Conservation (phyloP, 2,329 filamentous ascomycete species). For the Xylaria polymorpha region DNA sequence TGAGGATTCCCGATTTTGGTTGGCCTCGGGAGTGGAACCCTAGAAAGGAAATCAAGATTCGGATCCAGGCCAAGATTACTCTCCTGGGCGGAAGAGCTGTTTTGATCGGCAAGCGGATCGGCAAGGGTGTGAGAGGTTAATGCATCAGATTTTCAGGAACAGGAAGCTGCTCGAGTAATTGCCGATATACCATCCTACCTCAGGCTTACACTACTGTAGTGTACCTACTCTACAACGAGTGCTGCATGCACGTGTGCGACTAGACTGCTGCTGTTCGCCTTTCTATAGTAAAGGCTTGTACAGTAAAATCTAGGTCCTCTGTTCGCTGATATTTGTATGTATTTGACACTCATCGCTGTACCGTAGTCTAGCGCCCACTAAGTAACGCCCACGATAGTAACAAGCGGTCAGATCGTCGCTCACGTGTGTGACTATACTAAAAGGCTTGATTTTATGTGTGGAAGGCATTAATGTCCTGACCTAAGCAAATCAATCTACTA, state of each 20-base stretch:
- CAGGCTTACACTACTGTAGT: too few species aligned
- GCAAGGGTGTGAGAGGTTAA: slow-evolving; percentile 3
- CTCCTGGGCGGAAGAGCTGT: slow-evolving; percentile 14
- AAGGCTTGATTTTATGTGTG: neutral
- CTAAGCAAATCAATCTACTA: neutral
- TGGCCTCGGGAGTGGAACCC: slow-evolving; percentile 1
- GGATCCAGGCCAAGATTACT: slow-evolving; percentile 25
- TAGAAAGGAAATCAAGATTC: slow-evolving; percentile 27
- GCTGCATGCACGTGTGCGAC: too few species aligned
- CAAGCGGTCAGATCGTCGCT: neutral
- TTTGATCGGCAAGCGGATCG: slow-evolving; percentile 30
- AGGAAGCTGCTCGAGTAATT: slow-evolving; percentile 15
- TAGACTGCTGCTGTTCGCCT: too few species aligned
- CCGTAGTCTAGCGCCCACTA: neutral
- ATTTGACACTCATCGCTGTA: neutral
- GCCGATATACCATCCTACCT: neutral
- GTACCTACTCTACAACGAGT: neutral
- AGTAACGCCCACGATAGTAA: neutral
- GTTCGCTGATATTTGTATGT: too few species aligned
- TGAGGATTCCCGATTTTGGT: slow-evolving; percentile 8
- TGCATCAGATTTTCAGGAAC: slow-evolving; percentile 14
- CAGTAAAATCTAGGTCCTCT: too few species aligned
- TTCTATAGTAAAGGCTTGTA: too few species aligned
- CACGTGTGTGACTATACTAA: neutral
- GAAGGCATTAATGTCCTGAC: neutral